Percentiles rank a stretch among this genome's conserved stretches.
These are phyloP conservation scores for Exophiala alcalophila DNA, from an alignment of 2,329 filamentous ascomycete genomes.

Conservation along the genomic window DNA sequence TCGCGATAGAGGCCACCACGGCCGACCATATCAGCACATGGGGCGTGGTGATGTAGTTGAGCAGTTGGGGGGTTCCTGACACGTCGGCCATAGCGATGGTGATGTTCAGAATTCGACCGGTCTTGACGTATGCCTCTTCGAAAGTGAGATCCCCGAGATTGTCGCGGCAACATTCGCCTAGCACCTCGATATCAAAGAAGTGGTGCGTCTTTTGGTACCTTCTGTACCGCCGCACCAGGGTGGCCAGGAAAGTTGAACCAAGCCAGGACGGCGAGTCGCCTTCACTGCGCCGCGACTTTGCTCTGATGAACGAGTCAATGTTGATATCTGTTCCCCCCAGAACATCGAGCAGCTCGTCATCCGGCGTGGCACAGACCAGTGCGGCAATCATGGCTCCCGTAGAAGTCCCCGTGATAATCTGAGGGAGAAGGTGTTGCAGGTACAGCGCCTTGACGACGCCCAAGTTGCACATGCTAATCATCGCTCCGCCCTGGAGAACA, in stretches of 20 bases:
- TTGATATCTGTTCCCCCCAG: slow-evolving; percentile 69
- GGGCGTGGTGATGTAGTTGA: slow-evolving; percentile 91
- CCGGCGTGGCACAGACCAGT: slow-evolving; percentile 72
- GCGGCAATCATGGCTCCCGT: slow-evolving; percentile 83
- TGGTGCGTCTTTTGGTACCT: slow-evolving; percentile 64
- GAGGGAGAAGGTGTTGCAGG: slow-evolving; percentile 73
- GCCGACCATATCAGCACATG: slow-evolving; percentile 97
- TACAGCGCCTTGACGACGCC: slow-evolving; percentile 88
- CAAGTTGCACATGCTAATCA: slow-evolving; percentile 86
- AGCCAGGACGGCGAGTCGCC: slow-evolving; percentile 8
- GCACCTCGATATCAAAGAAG: slow-evolving; percentile 78
- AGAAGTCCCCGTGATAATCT: slow-evolving; percentile 84
- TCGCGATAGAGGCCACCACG: slow-evolving; percentile 83
- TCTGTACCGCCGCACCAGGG: slow-evolving; percentile 65
- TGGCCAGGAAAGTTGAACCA: slow-evolving; percentile 71
- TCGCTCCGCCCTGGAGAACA: slow-evolving; percentile 83
- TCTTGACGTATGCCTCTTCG: slow-evolving; percentile 93
- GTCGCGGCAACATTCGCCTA: slow-evolving; percentile 74
- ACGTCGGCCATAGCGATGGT: slow-evolving; percentile 84
- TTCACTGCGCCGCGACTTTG: slow-evolving; percentile 42
- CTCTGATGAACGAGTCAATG: slow-evolving; percentile 71
- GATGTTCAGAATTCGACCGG: slow-evolving; percentile 86
- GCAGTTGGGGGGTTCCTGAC: slow-evolving; percentile 73
- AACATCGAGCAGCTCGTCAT: slow-evolving; percentile 71
- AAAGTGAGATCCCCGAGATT: slow-evolving; percentile 89